Evolutionary conservation across 352 stramenopile genomes (phyloP), one percentile per base, ranked within the genome.

Genomic region (Blastocystis sp.): DNA sequence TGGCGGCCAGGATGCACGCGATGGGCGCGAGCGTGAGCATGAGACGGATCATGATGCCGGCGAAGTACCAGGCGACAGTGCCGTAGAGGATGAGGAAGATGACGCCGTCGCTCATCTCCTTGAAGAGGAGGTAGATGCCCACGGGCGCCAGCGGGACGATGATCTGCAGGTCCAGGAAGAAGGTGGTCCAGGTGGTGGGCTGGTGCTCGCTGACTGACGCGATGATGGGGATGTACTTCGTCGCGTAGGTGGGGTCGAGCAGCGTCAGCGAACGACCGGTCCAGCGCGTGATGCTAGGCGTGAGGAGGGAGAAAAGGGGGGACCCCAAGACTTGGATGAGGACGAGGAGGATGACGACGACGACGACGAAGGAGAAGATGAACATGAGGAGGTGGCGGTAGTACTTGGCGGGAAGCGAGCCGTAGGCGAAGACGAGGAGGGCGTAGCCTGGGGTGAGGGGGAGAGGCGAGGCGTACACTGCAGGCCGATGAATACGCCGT

Each of bases 161-260:
- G 78, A 96, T 92, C 91, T 97, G 93, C 40, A 97, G 90, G 89
- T 97, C 93, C 89, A 96, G 95, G 90, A 95, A 97, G 92, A 96
- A 97, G 63, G 94, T 95, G 45, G 94, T 96, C 94, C 94, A 96
- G 68, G 93, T 95, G 60, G 94, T 96, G 45, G 94, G 94, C 91
- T 97, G 94, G 91, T 97, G 94, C 90, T 97, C 94, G 54, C 92
- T 94, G 42, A 97, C 94, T 0, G 93, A 96, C 17, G 94, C 94
- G 90, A 97, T 96, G 89, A 97, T 96, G 14, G 94, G 94, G 76
- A 97, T 97, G 91, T 96, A 96, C 92, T 96, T 97, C 91, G 92
- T 94, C 40, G 94, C 93, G 89, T 96, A 96, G 24, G 94, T 96
- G 52, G 94, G 94, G 89, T 97, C 94, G 54, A 97, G 89, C 60